Evolutionary conservation across 2,329 filamentous ascomycete genomes (phyloP).

Genomic region (Pseudogymnoascus sp.): DNA sequence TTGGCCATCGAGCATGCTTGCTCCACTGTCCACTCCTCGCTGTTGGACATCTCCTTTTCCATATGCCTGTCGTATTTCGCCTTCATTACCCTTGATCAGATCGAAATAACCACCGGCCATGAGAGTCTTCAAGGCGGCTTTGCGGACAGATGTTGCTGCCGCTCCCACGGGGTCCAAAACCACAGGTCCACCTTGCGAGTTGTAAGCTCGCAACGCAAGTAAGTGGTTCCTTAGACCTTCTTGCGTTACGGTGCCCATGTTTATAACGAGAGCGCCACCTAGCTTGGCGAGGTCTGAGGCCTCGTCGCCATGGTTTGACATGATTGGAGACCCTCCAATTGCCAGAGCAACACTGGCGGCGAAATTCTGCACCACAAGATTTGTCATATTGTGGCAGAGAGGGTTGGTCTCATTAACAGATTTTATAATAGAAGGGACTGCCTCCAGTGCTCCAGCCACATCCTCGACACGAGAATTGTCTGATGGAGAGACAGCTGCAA

Average conservation of each 20-base stretch:
- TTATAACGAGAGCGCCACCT: slow-evolving; percentile 75
- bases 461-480: slow-evolving; percentile 17
- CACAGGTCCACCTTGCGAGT: slow-evolving; percentile 64
- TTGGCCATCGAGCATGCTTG: slow-evolving; percentile 42
- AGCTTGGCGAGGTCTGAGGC: slow-evolving; percentile 71
- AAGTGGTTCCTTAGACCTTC: slow-evolving; percentile 66
- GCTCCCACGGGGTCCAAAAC: slow-evolving; percentile 87
- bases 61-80: slow-evolving; percentile 70
- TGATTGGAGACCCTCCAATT: slow-evolving; percentile 84
- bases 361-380: slow-evolving; percentile 90
- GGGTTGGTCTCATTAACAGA: slow-evolving; percentile 56
- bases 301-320: slow-evolving; percentile 82
- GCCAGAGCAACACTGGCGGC: slow-evolving; percentile 83
- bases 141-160: slow-evolving; percentile 70
- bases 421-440: slow-evolving; percentile 41
- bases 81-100: slow-evolving; percentile 90
- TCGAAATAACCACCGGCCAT: slow-evolving; percentile 70
- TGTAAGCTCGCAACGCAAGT: slow-evolving; percentile 74
- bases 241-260: slow-evolving; percentile 87
- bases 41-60: slow-evolving; percentile 56
- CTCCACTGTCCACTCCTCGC: slow-evolving; percentile 74
- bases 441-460: slow-evolving; percentile 20
- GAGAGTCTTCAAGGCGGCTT: slow-evolving; percentile 62
- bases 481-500: slow-evolving; percentile 17
- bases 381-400: slow-evolving; percentile 94